Conservation (phyloP, 257 asterid species). For the Solanum rostratum region DNA sequence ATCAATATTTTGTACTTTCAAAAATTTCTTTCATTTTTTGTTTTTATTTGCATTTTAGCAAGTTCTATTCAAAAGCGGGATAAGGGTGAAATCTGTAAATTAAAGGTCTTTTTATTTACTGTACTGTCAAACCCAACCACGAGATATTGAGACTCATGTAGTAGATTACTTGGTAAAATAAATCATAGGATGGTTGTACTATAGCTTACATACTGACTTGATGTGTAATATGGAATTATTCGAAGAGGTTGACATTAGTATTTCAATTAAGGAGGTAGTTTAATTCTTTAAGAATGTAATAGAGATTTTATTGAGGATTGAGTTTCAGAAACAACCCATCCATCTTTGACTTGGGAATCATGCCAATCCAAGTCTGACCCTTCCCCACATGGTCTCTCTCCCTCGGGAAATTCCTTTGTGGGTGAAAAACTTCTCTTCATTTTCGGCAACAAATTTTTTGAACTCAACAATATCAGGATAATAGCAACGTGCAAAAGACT, state of each 20-base stretch:
- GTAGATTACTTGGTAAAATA: not conserved
- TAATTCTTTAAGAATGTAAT: not conserved
- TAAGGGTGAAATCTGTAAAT: not conserved
- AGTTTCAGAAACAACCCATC: not conserved
- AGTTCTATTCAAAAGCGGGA: not conserved
- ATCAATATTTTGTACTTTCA: not conserved
- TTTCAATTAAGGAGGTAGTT: not conserved
- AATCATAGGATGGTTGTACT: not conserved
- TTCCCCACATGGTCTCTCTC: not conserved
- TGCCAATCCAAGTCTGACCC: not conserved
- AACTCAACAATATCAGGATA: not conserved
- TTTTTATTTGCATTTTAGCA: not conserved
- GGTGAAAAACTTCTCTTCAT: not conserved
- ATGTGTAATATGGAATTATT: not conserved
- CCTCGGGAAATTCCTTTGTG: not conserved
- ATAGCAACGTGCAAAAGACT: not conserved
- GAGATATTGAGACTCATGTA: not conserved
- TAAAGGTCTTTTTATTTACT: not conserved
- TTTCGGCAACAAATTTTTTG: not conserved
- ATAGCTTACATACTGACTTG: not conserved
- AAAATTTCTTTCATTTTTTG: not conserved
- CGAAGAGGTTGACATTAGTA: not conserved
- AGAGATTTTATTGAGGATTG: not conserved
- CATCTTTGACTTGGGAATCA: not conserved
- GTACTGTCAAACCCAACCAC: not conserved